A percentile compares a stretch with the other conserved stretches of the same genome.
Evolutionary conservation across 1,284 basidiomycete species (phyloP).

Genomic region (Paramarasmius palmivorus): DNA sequence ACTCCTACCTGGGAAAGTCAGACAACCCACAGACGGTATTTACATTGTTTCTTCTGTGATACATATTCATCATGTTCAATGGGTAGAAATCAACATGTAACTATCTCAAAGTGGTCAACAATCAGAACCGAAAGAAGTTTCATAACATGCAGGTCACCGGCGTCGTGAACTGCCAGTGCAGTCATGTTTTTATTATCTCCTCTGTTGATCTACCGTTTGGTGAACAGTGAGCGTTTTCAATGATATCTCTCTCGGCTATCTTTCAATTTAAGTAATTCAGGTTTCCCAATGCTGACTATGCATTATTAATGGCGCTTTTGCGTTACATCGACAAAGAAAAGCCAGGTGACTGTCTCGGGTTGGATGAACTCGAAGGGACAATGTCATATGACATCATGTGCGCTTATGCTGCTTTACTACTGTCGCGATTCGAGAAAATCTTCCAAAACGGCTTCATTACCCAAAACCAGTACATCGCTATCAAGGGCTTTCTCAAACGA

Average conservation of each 20-base stretch:
- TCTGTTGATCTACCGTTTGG: constrained; percentile 23
- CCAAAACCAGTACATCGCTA: background rate
- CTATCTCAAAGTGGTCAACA: constrained; percentile 24
- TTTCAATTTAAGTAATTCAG: background rate
- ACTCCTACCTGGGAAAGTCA: constrained; percentile 8
- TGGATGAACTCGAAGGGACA: too few species aligned
- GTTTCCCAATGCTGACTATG: background rate
- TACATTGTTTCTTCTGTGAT: too few species aligned
- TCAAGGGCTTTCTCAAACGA: background rate
- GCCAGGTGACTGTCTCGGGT: too few species aligned
- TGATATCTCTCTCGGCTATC: background rate
- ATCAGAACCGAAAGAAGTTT: constrained; percentile 29
- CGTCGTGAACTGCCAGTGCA: constrained; percentile 25
- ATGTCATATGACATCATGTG: too few species aligned
- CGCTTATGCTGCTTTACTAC: too few species aligned
- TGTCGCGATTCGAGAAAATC: too few species aligned
- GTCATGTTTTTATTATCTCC: constrained; percentile 25
- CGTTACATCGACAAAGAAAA: too few species aligned
- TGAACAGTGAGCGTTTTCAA: constrained; percentile 20
- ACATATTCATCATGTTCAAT: too few species aligned
- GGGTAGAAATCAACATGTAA: constrained; percentile 25
- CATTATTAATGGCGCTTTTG: too few species aligned
- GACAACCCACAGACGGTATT: constrained; percentile 7
- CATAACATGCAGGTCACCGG: constrained; percentile 26
- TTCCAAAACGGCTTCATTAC: too few species aligned